Percentiles rank a stretch among this genome's conserved stretches.
These are phyloP conservation scores for Saccharum spontaneum DNA, from an alignment of 176 grass and related monocot genomes.

Conservation along the genomic window DNA sequence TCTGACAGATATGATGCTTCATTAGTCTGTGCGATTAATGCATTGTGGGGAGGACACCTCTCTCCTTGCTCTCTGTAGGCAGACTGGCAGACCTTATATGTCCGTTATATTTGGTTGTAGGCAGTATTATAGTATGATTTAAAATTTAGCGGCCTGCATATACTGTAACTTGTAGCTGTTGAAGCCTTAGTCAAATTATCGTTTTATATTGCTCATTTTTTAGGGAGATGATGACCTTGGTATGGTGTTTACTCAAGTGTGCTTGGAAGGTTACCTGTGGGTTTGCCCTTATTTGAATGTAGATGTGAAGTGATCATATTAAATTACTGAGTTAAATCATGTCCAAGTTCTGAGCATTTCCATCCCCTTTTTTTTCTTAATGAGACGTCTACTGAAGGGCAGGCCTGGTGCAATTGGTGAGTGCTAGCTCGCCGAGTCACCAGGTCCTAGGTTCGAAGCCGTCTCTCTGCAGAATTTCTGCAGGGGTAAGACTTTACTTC, in stretches of 20 bases:
- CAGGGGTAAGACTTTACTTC: too few relatives aligned
- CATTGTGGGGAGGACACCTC: too few relatives aligned
- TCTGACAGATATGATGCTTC: not conserved
- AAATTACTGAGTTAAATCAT: not conserved
- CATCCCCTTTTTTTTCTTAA: not conserved
- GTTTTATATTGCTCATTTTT: not conserved
- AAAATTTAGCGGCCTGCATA: not conserved
- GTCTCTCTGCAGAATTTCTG: too few relatives aligned
- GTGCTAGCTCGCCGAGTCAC: too few relatives aligned
- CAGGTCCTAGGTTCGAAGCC: too few relatives aligned
- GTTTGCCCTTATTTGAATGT: not conserved
- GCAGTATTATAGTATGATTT: not conserved
- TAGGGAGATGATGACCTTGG: not conserved
- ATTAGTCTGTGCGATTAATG: not conserved
- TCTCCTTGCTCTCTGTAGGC: too few relatives aligned
- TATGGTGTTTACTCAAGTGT: not conserved
- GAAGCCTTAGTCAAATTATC: not conserved
- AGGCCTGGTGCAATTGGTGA: too few relatives aligned
- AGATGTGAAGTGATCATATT: slow-evolving; percentile 7
- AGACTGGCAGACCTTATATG: too few relatives aligned
- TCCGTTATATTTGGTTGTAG: not conserved
- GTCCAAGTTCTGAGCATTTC: slow-evolving; percentile 23
- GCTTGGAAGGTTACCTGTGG: not conserved
- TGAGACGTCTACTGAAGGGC: not conserved
- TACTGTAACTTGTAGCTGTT: not conserved